These are phyloP conservation scores for Podospora pseudoanserina DNA, from an alignment of 495 filamentous ascomycete genomes.

Conservation along the genomic window DNA sequence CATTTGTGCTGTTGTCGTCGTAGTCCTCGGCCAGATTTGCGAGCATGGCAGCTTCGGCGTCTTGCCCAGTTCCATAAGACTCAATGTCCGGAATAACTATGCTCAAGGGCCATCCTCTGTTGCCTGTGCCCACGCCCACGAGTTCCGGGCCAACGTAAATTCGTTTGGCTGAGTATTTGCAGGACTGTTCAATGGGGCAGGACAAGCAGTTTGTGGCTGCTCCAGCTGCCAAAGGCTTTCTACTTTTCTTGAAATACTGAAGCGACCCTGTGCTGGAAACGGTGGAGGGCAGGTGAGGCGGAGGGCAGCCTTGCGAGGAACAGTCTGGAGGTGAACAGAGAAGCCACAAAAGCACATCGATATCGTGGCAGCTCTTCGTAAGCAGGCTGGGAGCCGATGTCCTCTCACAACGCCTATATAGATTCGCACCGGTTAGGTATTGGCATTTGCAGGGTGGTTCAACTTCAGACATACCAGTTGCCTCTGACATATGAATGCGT, in stretches of 20 bases:
- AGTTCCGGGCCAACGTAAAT: constrained; percentile 63
- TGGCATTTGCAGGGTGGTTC: not conserved
- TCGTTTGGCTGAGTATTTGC: constrained; percentile 76
- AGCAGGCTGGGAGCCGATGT: constrained; percentile 71
- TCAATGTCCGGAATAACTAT: constrained; percentile 92
- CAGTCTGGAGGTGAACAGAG: constrained; percentile 60
- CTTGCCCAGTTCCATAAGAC: constrained; percentile 50
- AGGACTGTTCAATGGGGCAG: constrained; percentile 66
- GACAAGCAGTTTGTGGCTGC: constrained; percentile 82
- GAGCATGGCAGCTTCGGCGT: constrained; percentile 41
- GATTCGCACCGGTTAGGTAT: not conserved
- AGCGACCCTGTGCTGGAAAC: constrained; percentile 70
- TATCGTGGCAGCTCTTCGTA: constrained; percentile 93
- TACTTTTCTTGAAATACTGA: constrained; percentile 64
- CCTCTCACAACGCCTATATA: constrained; percentile 61
- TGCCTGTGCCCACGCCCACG: constrained; percentile 49
- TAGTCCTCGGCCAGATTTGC: constrained; percentile 67
- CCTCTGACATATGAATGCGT: constrained; percentile 88
- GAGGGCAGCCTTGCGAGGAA: constrained; percentile 28
- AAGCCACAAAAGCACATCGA: constrained; percentile 89
- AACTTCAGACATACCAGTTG: constrained; percentile 55
- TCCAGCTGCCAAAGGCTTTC: constrained; percentile 73
- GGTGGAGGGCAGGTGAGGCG: constrained; percentile 67
- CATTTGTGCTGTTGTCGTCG: constrained; percentile 42
- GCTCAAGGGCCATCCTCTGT: constrained; percentile 74